Conservation (phyloP, 2,329 filamentous ascomycete genomes). For the Aspergillus sp. region DNA sequence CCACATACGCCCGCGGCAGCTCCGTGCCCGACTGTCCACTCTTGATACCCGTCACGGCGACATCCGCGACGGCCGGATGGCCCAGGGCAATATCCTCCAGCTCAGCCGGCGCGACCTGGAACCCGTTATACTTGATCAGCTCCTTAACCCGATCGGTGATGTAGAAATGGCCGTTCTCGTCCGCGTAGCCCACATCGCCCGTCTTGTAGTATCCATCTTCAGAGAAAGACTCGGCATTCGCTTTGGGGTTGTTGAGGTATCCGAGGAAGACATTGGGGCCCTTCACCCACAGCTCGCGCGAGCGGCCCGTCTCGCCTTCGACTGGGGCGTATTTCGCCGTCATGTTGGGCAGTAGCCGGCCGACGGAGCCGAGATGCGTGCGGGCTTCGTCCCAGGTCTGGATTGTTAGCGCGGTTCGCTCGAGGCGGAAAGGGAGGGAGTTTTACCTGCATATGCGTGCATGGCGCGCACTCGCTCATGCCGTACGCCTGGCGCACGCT, state of each 20-base stretch:
- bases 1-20: constrained; percentile 60
- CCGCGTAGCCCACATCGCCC: constrained; percentile 70
- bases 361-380: constrained; percentile 9
- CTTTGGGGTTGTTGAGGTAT: constrained; percentile 68
- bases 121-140: constrained; percentile 59
- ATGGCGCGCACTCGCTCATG: constrained; percentile 14
- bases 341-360: constrained; percentile 18
- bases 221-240: constrained; percentile 65
- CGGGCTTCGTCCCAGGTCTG: constrained; percentile 12
- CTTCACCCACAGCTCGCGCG: constrained; percentile 60
- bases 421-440: too few relatives aligned
- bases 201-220: constrained; percentile 75
- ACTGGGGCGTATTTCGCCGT: constrained; percentile 8
- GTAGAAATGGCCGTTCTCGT: constrained; percentile 70
- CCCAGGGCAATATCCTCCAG: constrained; percentile 48
- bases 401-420: not conserved
- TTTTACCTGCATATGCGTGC: constrained; percentile 13
- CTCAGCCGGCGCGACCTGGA: constrained; percentile 63
- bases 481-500: constrained; percentile 14
- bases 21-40: constrained; percentile 58
- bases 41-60: constrained; percentile 56
- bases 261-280: constrained; percentile 76
- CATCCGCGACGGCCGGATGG: constrained; percentile 48
- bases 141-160: constrained; percentile 73
- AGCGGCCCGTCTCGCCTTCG: constrained; percentile 1